Conservation (phyloP, 345 rosid genomes). For the Alliaria petiolata region DNA sequence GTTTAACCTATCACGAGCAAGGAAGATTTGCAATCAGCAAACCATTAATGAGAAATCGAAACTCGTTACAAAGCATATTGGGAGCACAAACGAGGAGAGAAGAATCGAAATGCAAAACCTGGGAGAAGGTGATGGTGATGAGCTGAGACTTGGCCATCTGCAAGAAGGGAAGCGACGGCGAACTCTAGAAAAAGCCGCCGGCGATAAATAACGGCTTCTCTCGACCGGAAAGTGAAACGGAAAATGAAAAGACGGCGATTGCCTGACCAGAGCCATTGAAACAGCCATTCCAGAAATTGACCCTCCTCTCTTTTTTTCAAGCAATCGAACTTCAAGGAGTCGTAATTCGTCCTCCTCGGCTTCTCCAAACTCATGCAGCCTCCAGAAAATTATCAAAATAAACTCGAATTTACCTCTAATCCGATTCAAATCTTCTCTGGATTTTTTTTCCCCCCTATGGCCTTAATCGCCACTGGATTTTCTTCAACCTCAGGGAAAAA, state of each 20-base stretch:
- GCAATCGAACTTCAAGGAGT: too few relatives aligned
- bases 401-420: neutral
- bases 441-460: neutral
- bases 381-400: neutral
- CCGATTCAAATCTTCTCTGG: neutral
- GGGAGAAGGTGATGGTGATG: slow-evolving; percentile 21
- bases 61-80: too few relatives aligned
- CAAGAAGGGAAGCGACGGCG: slow-evolving; percentile 62
- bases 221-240: slow-evolving; percentile 31
- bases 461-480: neutral
- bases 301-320: slow-evolving; percentile 34
- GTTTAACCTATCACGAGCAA: slow-evolving; percentile 37
- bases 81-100: too few relatives aligned
- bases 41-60: neutral
- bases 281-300: slow-evolving; percentile 30
- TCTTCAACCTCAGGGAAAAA: neutral
- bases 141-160: slow-evolving; percentile 49
- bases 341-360: too few relatives aligned
- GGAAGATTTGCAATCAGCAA: neutral
- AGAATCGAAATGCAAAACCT: slow-evolving; percentile 29
- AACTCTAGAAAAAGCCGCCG: slow-evolving; percentile 41
- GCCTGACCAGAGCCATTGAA: slow-evolving; percentile 45
- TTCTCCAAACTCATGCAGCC: slow-evolving; percentile 63
- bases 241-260: slow-evolving; percentile 34
- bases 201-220: slow-evolving; percentile 31